Percentiles rank a stretch among this genome's conserved stretches.
Evolutionary conservation across 2,329 filamentous ascomycete species (phyloP).

Genomic region (Huntiella decipiens): DNA sequence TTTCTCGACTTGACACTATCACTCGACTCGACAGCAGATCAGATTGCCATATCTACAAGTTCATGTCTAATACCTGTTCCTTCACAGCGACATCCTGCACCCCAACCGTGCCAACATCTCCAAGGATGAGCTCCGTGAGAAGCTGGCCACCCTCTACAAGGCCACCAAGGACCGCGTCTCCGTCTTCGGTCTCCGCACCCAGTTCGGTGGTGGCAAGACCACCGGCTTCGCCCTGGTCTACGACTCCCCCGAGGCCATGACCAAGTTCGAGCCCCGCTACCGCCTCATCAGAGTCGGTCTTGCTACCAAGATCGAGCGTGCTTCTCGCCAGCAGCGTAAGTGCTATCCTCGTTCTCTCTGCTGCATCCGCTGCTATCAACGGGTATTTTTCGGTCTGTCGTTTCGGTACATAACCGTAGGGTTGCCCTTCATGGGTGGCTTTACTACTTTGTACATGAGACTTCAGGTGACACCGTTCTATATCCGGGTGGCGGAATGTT

Average conservation of each 20-base stretch:
- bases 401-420: neutral
- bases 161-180: conserved; percentile 91
- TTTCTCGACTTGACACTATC: no score
- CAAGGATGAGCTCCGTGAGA: conserved; percentile 94
- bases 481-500: conserved; percentile 4
- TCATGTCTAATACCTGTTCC: conserved; percentile 13
- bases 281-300: conserved; percentile 85
- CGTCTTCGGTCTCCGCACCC: conserved; percentile 95
- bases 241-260: conserved; percentile 94
- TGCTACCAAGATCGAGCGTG: conserved; percentile 89
- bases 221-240: conserved; percentile 98
- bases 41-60: neutral
- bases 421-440: neutral
- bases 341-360: conserved; percentile 20
- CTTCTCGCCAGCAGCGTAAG: conserved; percentile 97
- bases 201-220: conserved; percentile 99
- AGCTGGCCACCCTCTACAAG: conserved; percentile 95
- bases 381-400: conserved; percentile 1
- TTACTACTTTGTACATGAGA: neutral
- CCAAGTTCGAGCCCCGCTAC: conserved; percentile 99
- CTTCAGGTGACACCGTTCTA: neutral
- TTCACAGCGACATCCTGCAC: conserved; percentile 88
- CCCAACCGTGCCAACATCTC: conserved; percentile 95
- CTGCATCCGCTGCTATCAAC: conserved; percentile 8
- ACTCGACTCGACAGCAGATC: no score